phyloP scores from a whole-genome alignment of 768 basidiomycete species.

The Flagelloscypha sp. region DNA sequence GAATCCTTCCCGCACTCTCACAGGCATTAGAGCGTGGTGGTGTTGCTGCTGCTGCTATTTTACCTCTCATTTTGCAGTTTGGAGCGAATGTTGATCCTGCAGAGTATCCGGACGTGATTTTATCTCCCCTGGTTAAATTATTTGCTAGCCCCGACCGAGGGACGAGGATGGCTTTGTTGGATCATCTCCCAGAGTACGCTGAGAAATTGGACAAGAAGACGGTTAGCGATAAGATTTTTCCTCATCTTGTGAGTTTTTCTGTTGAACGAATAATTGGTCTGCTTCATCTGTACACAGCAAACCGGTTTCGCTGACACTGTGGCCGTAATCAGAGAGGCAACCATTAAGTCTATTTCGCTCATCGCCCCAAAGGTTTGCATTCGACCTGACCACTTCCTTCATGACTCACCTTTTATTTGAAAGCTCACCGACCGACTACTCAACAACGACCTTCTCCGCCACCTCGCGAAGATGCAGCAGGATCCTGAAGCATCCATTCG shows the following conservation, averaged over 20 bases:
- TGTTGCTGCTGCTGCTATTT: slow-evolving; percentile 62
- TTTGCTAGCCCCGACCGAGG: slow-evolving; percentile 89
- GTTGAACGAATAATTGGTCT: neutral
- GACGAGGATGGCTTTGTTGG: slow-evolving; percentile 87
- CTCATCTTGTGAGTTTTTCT: slow-evolving; percentile 61
- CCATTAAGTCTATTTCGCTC: slow-evolving; percentile 78
- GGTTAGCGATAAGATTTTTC: slow-evolving; percentile 87
- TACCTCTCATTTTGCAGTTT: slow-evolving; percentile 79
- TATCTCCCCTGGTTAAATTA: slow-evolving; percentile 75
- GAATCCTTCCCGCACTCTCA: slow-evolving; percentile 81
- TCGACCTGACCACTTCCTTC: neutral
- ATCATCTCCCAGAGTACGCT: slow-evolving; percentile 73
- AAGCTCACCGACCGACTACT: slow-evolving; percentile 86
- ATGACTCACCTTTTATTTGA: slow-evolving; percentile 1
- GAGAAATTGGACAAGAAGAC: slow-evolving; percentile 82
- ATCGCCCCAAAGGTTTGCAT: slow-evolving; percentile 70
- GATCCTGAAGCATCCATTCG: slow-evolving; percentile 93
- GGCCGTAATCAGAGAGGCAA: slow-evolving; percentile 89
- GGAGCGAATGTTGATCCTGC: slow-evolving; percentile 62
- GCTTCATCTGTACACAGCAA: slow-evolving; percentile 45
- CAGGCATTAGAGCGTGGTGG: slow-evolving; percentile 75
- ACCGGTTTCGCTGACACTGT: slow-evolving; percentile 95
- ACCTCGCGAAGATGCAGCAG: slow-evolving; percentile 86
- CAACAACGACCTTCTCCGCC: slow-evolving; percentile 92
- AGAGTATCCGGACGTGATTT: slow-evolving; percentile 60